Percentiles rank a stretch among this genome's conserved stretches.
Evolutionary conservation across 345 rosid genomes (phyloP).

Genomic region (Camelina neglecta): DNA sequence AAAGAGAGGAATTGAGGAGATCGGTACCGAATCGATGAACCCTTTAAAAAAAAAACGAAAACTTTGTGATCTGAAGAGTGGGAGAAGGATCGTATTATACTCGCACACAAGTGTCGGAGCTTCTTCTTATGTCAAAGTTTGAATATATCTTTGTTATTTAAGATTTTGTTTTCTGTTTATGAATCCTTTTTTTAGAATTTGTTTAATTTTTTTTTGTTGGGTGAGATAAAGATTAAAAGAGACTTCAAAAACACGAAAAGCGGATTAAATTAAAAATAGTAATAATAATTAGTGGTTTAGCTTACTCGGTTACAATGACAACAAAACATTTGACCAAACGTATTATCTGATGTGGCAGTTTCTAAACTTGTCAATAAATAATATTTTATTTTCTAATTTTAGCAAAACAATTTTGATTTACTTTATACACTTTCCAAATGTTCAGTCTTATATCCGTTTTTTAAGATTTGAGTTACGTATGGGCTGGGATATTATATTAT

Average conservation of each 20-base stretch:
- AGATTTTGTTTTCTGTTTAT: neutral
- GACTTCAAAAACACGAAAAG: slow-evolving; percentile 35
- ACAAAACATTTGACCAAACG: slow-evolving; percentile 27
- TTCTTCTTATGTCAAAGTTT: slow-evolving; percentile 18
- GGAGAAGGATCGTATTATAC: slow-evolving; percentile 19
- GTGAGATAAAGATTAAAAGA: slow-evolving; percentile 18
- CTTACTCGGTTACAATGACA: neutral
- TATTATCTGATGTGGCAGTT: slow-evolving; percentile 10
- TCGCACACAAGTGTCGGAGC: slow-evolving; percentile 40
- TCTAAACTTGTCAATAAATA: neutral
- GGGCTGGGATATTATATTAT: too few relatives aligned
- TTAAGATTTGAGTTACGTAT: too few relatives aligned
- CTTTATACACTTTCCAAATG: too few relatives aligned
- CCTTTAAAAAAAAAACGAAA: slow-evolving; percentile 34
- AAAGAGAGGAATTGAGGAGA: slow-evolving; percentile 20
- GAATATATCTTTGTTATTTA: slow-evolving; percentile 4
- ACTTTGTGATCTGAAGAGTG: slow-evolving; percentile 31
- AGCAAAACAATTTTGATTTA: neutral
- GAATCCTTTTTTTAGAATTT: neutral
- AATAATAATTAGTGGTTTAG: slow-evolving; percentile 15
- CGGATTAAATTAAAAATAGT: neutral
- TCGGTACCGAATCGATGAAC: slow-evolving; percentile 7
- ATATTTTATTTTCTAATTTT: neutral
- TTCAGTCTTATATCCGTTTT: too few relatives aligned
- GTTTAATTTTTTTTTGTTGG: neutral